phyloP scores from a whole-genome alignment of 2,329 filamentous ascomycete species.

The Cladosporium sp. region DNA sequence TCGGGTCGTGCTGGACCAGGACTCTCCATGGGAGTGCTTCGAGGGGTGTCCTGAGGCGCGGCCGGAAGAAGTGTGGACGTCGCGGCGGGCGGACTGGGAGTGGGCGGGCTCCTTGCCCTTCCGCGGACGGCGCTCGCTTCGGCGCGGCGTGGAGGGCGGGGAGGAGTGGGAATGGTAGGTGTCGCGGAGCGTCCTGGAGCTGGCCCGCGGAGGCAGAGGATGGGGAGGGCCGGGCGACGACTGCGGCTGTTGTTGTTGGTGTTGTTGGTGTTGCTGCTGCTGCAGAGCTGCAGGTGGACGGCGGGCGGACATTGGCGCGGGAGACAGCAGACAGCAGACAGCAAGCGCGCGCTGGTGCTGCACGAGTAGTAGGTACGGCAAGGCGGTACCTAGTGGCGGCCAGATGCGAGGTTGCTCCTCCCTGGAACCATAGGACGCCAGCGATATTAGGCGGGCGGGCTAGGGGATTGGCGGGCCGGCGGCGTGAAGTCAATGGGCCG shows the following conservation, averaged over 20 bases:
- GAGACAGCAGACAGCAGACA: too few species aligned
- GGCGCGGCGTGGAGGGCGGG: slow-evolving; percentile 4
- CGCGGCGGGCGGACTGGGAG: background rate
- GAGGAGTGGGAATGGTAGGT: slow-evolving; percentile 1
- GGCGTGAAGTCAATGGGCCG: background rate
- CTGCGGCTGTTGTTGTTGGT: background rate
- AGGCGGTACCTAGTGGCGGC: background rate
- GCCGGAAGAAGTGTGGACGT: background rate
- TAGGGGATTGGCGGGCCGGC: background rate
- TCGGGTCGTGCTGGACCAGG: slow-evolving; percentile 70
- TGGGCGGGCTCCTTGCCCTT: slow-evolving; percentile 9
- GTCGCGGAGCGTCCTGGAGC: slow-evolving; percentile 7
- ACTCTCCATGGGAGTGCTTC: slow-evolving; percentile 72
- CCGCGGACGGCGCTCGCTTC: background rate
- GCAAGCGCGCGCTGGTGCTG: background rate
- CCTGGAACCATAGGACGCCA: slow-evolving; percentile 4
- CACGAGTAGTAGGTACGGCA: slow-evolving; percentile 1
- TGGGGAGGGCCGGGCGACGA: background rate
- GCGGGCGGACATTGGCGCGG: background rate
- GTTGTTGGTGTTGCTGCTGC: background rate
- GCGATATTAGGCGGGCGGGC: background rate
- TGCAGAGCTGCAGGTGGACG: slow-evolving; percentile 7
- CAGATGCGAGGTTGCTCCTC: background rate
- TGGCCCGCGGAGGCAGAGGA: background rate
- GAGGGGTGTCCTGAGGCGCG: background rate